Conservation (phyloP, 371 early-diverging fungal species). For the Lichtheimia ornata region DNA sequence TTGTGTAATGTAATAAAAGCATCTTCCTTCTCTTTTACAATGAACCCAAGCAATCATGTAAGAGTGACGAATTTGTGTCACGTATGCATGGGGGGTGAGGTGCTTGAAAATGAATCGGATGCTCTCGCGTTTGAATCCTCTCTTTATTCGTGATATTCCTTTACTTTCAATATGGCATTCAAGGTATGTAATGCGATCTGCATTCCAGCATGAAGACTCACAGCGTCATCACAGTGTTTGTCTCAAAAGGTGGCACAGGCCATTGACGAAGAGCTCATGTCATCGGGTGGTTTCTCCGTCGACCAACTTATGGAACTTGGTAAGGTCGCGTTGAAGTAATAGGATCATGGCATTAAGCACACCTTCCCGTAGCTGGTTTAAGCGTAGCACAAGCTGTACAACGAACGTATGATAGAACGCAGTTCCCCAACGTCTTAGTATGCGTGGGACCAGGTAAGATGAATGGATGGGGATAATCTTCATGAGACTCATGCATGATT, state of each 20-base stretch:
- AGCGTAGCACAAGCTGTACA: conserved; percentile 88
- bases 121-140: too few relatives aligned
- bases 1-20: too few relatives aligned
- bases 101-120: too few relatives aligned
- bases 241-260: conserved; percentile 77
- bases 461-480: neutral
- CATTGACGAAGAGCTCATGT: conserved; percentile 87
- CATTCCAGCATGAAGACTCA: neutral
- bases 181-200: neutral
- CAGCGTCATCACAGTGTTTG: conserved; percentile 53
- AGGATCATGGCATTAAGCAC: neutral
- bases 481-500: conserved; percentile 1
- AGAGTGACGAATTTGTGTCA: too few relatives aligned
- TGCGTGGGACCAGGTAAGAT: conserved; percentile 78
- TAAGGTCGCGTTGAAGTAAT: conserved; percentile 14
- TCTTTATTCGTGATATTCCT: too few relatives aligned
- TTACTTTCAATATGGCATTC: neutral
- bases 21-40: too few relatives aligned
- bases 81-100: too few relatives aligned
- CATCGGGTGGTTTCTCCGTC: conserved; percentile 80
- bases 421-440: conserved; percentile 62
- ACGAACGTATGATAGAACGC: conserved; percentile 59
- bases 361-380: conserved; percentile 69
- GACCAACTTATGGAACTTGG: conserved; percentile 89
- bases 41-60: too few relatives aligned